Evolutionary conservation across 345 rosid species (phyloP).

Genomic region (Psidium friedrichsthalianum): DNA sequence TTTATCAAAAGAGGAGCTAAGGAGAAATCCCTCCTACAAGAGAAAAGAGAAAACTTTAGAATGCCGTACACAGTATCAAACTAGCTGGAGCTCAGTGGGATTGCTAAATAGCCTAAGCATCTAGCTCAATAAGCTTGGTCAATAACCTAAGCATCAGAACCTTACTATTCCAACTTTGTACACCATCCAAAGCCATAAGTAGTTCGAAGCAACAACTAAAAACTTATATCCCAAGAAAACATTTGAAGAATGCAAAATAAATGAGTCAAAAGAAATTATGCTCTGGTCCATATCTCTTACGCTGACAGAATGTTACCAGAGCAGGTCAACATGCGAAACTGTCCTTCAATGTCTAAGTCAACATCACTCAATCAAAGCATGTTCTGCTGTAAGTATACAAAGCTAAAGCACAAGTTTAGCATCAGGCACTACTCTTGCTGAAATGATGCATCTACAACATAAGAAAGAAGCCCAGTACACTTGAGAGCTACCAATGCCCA

Average conservation of each 20-base stretch:
- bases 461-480: neutral
- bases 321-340: neutral
- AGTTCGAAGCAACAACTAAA: neutral
- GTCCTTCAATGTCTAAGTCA: neutral
- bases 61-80: neutral
- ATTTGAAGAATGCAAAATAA: neutral
- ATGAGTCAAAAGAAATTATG: neutral
- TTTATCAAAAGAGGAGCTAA: slow-evolving; percentile 83
- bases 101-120: neutral
- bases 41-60: slow-evolving; percentile 1
- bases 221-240: neutral
- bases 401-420: neutral
- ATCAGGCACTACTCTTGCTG: neutral
- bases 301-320: neutral
- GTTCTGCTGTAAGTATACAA: neutral
- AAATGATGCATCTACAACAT: neutral
- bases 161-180: neutral
- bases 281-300: neutral
- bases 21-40: slow-evolving; percentile 68
- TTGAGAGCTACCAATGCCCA: neutral
- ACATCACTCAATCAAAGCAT: neutral
- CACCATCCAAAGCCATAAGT: neutral
- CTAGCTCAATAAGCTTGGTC: neutral
- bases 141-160: neutral
- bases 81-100: neutral